Percentiles rank a stretch among this genome's conserved stretches.
Evolutionary conservation across 2,329 filamentous ascomycete species (phyloP).

Genomic region (Aspergillus pseudonomiae): DNA sequence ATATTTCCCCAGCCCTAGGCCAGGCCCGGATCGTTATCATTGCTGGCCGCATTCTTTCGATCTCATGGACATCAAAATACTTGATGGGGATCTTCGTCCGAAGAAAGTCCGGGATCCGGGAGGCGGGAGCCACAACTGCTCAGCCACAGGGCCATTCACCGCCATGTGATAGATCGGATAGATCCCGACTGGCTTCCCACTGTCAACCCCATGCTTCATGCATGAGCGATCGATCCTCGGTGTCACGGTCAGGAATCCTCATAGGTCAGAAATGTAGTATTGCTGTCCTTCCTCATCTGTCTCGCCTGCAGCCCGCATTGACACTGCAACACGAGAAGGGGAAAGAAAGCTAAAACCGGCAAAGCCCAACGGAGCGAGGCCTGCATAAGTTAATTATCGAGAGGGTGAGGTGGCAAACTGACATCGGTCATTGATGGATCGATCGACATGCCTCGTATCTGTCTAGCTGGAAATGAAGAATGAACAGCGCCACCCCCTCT

Average conservation of each 20-base stretch:
- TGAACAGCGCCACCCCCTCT: not conserved
- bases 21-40: not conserved
- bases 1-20: not conserved
- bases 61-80: not conserved
- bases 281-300: not conserved
- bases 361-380: not conserved
- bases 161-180: conserved; percentile 35
- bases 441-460: not conserved
- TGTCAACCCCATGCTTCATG: conserved; percentile 17
- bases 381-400: not conserved
- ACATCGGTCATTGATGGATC: not conserved
- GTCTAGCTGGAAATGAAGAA: not conserved
- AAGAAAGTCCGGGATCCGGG: conserved; percentile 6
- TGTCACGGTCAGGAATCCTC: conserved; percentile 1
- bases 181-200: conserved; percentile 7
- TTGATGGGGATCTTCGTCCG: not conserved
- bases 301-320: not conserved
- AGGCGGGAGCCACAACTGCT: conserved; percentile 13
- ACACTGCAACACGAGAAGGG: not conserved
- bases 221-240: conserved; percentile 8
- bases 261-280: not conserved
- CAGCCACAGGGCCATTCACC: conserved; percentile 24
- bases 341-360: not conserved
- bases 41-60: not conserved
- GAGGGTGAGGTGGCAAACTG: not conserved